These are phyloP conservation scores for Phytopythium chamaehyphon DNA, from an alignment of 352 stramenopile species.

Conservation along the genomic window DNA sequence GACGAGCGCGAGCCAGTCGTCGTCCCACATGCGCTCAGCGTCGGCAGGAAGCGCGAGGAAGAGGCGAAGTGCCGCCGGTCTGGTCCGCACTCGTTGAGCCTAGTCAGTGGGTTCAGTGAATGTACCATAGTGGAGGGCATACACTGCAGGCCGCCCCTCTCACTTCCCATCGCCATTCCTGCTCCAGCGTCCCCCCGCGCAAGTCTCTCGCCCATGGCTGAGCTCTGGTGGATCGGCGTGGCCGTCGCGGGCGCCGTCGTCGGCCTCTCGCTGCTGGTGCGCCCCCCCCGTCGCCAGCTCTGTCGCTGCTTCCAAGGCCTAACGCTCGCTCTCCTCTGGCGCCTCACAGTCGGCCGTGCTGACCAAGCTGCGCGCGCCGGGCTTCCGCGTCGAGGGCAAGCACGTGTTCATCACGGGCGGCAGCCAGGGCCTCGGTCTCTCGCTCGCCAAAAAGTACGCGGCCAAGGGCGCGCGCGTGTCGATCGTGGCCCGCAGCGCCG, in stretches of 20 bases:
- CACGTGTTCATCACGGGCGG: conserved; percentile 82
- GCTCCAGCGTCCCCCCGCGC: not conserved
- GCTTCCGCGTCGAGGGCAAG: conserved; percentile 72
- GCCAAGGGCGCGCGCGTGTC: conserved; percentile 64
- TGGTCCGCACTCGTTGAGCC: no score
- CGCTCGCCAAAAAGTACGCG: conserved; percentile 68
- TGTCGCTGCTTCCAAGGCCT: no score
- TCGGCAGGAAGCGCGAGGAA: no score
- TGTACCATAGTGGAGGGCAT: no score
- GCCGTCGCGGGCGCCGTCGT: conserved; percentile 36
- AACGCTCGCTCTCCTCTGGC: no score
- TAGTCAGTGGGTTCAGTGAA: no score
- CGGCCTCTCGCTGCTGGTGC: conserved; percentile 48
- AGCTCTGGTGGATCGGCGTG: conserved; percentile 47
- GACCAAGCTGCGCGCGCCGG: conserved; percentile 57
- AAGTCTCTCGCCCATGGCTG: no score
- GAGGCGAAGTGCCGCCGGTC: no score
- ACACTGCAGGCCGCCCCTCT: no score
- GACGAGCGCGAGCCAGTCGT: conserved; percentile 34
- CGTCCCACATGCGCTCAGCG: conserved; percentile 6
- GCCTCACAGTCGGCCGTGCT: conserved; percentile 46
- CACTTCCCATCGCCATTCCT: no score
- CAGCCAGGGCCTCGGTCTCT: conserved; percentile 61
- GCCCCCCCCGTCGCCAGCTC: not conserved
- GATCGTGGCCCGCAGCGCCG: conserved; percentile 55